Evolutionary conservation across 1,284 basidiomycete species (phyloP).

Genomic region (Pseudozyma sp.): DNA sequence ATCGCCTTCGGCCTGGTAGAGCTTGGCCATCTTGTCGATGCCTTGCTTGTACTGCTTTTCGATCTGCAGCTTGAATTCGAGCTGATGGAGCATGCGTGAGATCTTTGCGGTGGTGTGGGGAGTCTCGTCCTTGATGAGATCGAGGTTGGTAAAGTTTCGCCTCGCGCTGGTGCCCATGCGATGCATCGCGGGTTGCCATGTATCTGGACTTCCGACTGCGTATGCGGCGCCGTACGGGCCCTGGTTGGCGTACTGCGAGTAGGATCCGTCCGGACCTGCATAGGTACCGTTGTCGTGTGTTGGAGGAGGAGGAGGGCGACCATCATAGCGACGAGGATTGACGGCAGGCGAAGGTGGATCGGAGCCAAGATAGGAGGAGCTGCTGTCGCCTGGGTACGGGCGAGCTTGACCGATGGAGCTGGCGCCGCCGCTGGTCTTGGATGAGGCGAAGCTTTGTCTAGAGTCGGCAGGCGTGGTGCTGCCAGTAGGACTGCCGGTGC

Average conservation of each 20-base stretch:
- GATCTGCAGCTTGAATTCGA: conserved; percentile 98
- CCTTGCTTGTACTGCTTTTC: conserved; percentile 98
- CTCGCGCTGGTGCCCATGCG: conserved; percentile 60
- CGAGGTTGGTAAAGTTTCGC: conserved; percentile 70
- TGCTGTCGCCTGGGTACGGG: conserved; percentile 52
- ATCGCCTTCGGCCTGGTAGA: conserved; percentile 94
- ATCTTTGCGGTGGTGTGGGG: conserved; percentile 97
- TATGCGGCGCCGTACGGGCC: conserved; percentile 36
- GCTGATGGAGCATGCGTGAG: conserved; percentile 95
- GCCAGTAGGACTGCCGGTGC: conserved; percentile 43
- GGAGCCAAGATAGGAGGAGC: conserved; percentile 46
- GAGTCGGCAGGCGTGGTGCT: conserved; percentile 28
- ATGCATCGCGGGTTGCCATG: conserved; percentile 57
- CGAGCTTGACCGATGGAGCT: conserved; percentile 27
- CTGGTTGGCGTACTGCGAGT: conserved; percentile 48
- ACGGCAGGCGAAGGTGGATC: conserved; percentile 42
- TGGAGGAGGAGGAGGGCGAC: conserved; percentile 40
- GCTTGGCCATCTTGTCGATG: conserved; percentile 93
- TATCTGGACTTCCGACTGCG: conserved; percentile 19
- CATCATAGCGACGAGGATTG: conserved; percentile 50
- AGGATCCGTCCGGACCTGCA: conserved; percentile 26
- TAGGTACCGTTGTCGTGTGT: conserved; percentile 12
- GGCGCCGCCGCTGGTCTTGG: conserved; percentile 18
- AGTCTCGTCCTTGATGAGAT: conserved; percentile 97
- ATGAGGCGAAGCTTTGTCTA: conserved; percentile 49